Conservation (phyloP, 176 grass and related monocot genomes). For the Phyllostachys edulis region DNA sequence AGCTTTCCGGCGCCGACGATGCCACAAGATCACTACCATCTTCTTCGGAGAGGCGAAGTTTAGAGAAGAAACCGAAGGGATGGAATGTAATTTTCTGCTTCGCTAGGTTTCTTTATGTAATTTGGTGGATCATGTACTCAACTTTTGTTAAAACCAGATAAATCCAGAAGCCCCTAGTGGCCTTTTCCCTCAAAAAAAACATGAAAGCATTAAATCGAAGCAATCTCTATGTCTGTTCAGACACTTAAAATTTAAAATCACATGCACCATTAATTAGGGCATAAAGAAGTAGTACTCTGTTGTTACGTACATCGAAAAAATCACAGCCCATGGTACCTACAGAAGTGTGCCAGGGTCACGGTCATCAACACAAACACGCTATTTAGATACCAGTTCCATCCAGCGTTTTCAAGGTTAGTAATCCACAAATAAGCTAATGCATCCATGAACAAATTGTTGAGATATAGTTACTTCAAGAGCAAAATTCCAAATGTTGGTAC, state of each 20-base stretch:
- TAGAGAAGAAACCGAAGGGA: no score
- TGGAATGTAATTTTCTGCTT: no score
- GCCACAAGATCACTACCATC: no score
- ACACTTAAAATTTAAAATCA: neutral
- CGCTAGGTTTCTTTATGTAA: no score
- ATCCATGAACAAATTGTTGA: neutral
- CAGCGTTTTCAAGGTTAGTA: neutral
- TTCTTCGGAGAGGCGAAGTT: no score
- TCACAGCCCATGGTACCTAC: neutral
- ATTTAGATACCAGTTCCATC: neutral
- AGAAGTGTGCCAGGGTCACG: neutral
- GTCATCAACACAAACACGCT: neutral
- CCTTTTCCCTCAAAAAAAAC: no score
- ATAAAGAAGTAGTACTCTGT: neutral
- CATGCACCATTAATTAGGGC: neutral
- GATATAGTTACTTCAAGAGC: neutral
- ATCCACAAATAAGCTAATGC: neutral
- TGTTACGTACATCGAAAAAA: neutral
- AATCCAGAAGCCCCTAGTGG: no score
- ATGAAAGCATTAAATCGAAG: neutral
- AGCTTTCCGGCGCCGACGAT: no score
- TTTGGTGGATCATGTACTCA: no score
- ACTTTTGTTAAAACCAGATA: no score
- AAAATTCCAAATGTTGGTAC: neutral
- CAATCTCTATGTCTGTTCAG: slow-evolving; percentile 19